Percentiles rank a stretch among this genome's conserved stretches.
phyloP scores from a whole-genome alignment of 345 rosid genomes.

The Carallia brachiata region DNA sequence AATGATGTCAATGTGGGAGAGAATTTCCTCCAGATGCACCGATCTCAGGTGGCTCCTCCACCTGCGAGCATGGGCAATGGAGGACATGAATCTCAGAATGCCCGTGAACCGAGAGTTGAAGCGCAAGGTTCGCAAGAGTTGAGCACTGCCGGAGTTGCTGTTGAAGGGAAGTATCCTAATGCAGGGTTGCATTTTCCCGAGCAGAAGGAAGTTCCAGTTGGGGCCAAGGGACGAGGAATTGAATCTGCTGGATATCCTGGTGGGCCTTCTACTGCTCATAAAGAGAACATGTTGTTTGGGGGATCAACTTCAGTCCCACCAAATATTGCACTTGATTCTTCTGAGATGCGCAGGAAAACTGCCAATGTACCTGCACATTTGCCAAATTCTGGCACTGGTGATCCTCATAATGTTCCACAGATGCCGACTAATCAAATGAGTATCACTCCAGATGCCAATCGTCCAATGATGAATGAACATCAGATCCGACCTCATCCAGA shows the following conservation, averaged over 20 bases:
- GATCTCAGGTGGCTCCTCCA: slow-evolving; percentile 42
- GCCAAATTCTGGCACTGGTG: slow-evolving; percentile 44
- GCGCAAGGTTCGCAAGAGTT: slow-evolving; percentile 35
- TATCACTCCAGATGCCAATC: slow-evolving; percentile 32
- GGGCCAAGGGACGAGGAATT: slow-evolving; percentile 42
- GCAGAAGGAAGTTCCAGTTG: slow-evolving; percentile 28
- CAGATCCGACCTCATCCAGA: slow-evolving; percentile 21
- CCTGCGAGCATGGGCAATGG: slow-evolving; percentile 35
- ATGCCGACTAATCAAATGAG: slow-evolving; percentile 51
- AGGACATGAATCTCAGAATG: slow-evolving; percentile 33
- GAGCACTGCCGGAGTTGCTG: slow-evolving; percentile 39
- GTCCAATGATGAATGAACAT: slow-evolving; percentile 45
- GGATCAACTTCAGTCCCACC: slow-evolving; percentile 45
- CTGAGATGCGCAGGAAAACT: slow-evolving; percentile 45
- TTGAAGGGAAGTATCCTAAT: slow-evolving; percentile 48
- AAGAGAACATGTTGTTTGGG: slow-evolving; percentile 45
- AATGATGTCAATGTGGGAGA: slow-evolving; percentile 84
- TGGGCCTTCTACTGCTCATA: slow-evolving; percentile 44
- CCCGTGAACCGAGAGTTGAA: slow-evolving; percentile 42
- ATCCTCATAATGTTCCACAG: slow-evolving; percentile 52
- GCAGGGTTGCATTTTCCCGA: slow-evolving; percentile 31
- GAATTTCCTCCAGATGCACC: slow-evolving; percentile 70
- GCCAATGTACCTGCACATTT: slow-evolving; percentile 45
- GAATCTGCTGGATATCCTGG: slow-evolving; percentile 44
- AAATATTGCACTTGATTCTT: slow-evolving; percentile 34